Evolutionary conservation across 2,329 filamentous ascomycete species (phyloP), one percentile per base, ranked within the genome.

Genomic region (Calonectria pauciramosa): DNA sequence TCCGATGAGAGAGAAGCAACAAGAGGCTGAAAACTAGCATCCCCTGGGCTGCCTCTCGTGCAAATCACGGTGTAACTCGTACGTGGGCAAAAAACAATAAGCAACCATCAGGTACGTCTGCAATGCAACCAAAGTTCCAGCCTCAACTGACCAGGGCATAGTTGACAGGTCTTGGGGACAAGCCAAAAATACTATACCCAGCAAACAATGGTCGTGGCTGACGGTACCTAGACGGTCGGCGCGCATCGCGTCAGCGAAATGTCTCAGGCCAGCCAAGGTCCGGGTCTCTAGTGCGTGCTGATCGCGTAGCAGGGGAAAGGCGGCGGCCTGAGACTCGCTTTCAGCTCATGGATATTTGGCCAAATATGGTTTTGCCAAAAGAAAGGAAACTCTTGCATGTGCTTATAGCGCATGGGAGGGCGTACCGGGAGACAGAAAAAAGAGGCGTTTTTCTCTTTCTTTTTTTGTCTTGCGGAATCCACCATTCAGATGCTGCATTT

Each of bases 261-360:
- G 71, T 73, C 71, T 73, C 68, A 64, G 65, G 60, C 67, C 68
- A 59, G 60, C 67, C 71, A 66, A 30, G 49, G 34, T 56, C 38
- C 38, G 28, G 38, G 30, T 36, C 34, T 32, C 26, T 28, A 68
- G 65, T 36, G 51, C n/a, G 65, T n/a, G 65, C 36, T 54, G 51
- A 68, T 68, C 38, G 64, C 14, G 30, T 20, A 36, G 30, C 54
- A 70, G 34, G 54, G 51, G 32, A 63, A 20, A 38, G 26, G 20
- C 32, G 34, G 30, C 23, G n/a, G 34, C 36, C 56, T 56, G 66
- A 69, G 56, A 65, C 66, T 34, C 44, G 49, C 66, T 64, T 69
- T 64, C 66, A 69, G 59, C 66, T 47, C 38, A 28, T 44, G 20
- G 23, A 9, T 38, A 14, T 28, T 32, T 26, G 3, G 20, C 41